A percentile compares a stretch with the other conserved stretches of the same genome.
Conservation (phyloP, 1,284 basidiomycete genomes). For the Cryptococcus maquisensis region DNA sequence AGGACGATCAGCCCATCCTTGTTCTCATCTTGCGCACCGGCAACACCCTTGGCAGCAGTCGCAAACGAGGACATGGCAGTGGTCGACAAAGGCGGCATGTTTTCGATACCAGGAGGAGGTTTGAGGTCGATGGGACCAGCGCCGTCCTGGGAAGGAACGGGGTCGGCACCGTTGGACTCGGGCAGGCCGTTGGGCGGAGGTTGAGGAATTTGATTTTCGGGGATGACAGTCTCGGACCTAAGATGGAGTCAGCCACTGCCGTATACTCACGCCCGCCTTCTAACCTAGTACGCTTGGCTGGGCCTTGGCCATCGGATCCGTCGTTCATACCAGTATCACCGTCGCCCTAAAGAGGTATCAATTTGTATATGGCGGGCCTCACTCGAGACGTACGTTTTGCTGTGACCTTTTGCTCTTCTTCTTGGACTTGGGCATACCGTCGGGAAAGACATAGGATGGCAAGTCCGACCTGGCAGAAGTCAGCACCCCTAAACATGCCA, state of each 20-base stretch:
- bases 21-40: slow-evolving; percentile 17
- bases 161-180: slow-evolving; percentile 28
- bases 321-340: slow-evolving; percentile 31
- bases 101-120: slow-evolving; percentile 38
- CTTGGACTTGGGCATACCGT: slow-evolving; percentile 39
- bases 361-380: not conserved
- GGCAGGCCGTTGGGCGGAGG: slow-evolving; percentile 12
- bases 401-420: slow-evolving; percentile 44
- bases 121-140: slow-evolving; percentile 13
- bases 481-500: not conserved
- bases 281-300: slow-evolving; percentile 42
- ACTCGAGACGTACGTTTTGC: slow-evolving; percentile 25
- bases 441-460: slow-evolving; percentile 43
- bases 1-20: slow-evolving; percentile 14
- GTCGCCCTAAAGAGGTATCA: slow-evolving; percentile 7
- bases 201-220: not conserved
- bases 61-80: slow-evolving; percentile 37
- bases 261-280: not conserved
- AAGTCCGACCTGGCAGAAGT: slow-evolving; percentile 31
- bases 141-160: slow-evolving; percentile 15
- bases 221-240: not conserved
- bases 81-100: slow-evolving; percentile 32
- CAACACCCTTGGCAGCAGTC: slow-evolving; percentile 41
- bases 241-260: not conserved
- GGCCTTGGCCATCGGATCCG: slow-evolving; percentile 32